Evolutionary conservation across 2,329 filamentous ascomycete species (phyloP).

Genomic region (Dryadomyces quercivorus): DNA sequence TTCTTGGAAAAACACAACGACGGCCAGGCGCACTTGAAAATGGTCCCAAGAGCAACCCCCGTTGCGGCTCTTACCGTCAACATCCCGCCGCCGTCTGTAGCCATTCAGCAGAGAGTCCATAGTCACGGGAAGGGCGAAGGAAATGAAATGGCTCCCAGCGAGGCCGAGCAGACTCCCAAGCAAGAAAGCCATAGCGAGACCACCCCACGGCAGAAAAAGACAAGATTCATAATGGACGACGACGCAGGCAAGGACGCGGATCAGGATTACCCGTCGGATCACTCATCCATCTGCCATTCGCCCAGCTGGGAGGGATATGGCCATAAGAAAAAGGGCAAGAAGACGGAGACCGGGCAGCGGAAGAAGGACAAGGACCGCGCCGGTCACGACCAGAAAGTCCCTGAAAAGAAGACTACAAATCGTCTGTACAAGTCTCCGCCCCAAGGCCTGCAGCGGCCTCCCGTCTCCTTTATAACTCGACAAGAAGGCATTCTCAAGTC

Average conservation of each 20-base stretch:
- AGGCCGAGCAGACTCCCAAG: too few species aligned
- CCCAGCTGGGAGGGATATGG: conserved; percentile 49
- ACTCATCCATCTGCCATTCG: conserved; percentile 45
- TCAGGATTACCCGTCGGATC: conserved; percentile 24
- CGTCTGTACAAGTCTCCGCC: conserved; percentile 27
- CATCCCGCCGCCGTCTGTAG: background rate
- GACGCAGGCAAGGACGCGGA: conserved; percentile 11
- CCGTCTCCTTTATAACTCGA: background rate
- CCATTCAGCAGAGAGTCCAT: too few species aligned
- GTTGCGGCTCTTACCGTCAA: conserved; percentile 6
- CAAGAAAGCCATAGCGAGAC: too few species aligned
- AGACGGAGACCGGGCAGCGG: conserved; percentile 29
- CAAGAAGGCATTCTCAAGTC: background rate
- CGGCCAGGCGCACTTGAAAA: conserved; percentile 1
- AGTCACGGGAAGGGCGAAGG: too few species aligned
- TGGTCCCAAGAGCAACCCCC: background rate
- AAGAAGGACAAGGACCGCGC: conserved; percentile 29
- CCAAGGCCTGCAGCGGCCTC: background rate
- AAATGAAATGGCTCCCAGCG: too few species aligned
- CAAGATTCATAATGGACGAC: conserved; percentile 5
- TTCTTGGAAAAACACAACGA: conserved; percentile 14
- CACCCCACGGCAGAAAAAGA: too few species aligned
- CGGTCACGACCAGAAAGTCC: conserved; percentile 25
- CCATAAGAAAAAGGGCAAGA: conserved; percentile 40
- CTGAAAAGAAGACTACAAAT: conserved; percentile 20